Evolutionary conservation across 2,329 filamentous ascomycete species (phyloP), one percentile per base, ranked within the genome.

Genomic region (Coleophoma cylindrospora): DNA sequence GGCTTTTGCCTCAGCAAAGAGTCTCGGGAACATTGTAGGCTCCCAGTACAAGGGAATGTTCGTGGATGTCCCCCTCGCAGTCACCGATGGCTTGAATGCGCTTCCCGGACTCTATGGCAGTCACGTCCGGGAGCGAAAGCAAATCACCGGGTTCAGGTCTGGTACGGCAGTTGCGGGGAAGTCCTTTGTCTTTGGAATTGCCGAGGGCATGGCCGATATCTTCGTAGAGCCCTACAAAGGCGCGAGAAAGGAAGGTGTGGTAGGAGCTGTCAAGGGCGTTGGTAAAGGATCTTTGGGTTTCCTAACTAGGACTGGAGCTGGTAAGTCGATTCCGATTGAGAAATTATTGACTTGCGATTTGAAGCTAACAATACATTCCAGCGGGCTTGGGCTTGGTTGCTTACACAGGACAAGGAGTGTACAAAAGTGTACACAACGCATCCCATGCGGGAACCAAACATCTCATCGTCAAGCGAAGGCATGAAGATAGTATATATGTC

Each of bases 111-210:
- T 57, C 4, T 59, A 56, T 37, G 0, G 85, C 90, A 75, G 88
- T 91, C 65, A 86, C 95, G 54, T 87, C 86, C 43, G 70, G 94
- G 46, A 87, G 86, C 0, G 70, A 94, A 37, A 86, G 88, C 87
- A 87, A 56, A 86, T 96, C 4, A 90, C 86, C 0, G 86, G 83
- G 44, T 71, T 95, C 50, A 77, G 81, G 48, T 87, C 83, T 52
- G 91, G 91, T 0, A 67, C 95, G 33, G 81, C 76, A 52, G 83
- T 89, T 45, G 91, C 89, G 2, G 81, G 86, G 1, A 89, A 87
- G 50, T 81, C 84, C 61, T 51, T 58, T 12, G 40, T 36, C 4
- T 48, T 47, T 38, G 54, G 56, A 2, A 27, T 56, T 4, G 44
- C 45, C 32, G 54, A 52, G 3, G 54, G 54, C 5, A 44, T 50